Conservation (phyloP, 2,329 filamentous ascomycete genomes). For the Talaromyces amestolkiae region DNA sequence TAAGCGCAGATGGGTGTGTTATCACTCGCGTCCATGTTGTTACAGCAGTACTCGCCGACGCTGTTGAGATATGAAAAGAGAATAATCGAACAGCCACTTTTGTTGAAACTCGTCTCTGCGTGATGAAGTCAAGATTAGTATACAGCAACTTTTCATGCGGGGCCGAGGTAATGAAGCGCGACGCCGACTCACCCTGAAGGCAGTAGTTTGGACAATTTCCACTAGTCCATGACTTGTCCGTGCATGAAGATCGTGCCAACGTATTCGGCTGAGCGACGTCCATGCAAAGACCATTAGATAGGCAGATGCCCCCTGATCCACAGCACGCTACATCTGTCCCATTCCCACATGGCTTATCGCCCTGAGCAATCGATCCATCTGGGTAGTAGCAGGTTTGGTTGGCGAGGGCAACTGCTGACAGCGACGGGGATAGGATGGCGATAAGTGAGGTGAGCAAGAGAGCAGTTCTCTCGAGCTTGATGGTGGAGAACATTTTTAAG, state of each 20-base stretch:
- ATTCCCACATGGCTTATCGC: constrained; percentile 29
- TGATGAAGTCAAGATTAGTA: not conserved
- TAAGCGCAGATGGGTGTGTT: constrained; percentile 7
- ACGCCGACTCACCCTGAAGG: constrained; percentile 8
- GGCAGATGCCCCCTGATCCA: constrained; percentile 26
- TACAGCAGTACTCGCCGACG: constrained; percentile 17
- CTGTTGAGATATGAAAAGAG: constrained; percentile 12
- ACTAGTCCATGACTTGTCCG: constrained; percentile 28
- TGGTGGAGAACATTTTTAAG: not conserved
- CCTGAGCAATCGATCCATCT: constrained; percentile 21
- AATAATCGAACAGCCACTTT: constrained; percentile 14
- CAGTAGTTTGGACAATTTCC: constrained; percentile 20
- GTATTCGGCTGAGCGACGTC: constrained; percentile 24
- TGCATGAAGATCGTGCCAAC: constrained; percentile 31
- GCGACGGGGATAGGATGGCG: constrained; percentile 1
- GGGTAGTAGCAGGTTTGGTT: constrained; percentile 30
- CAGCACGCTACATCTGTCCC: constrained; percentile 29
- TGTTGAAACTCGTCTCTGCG: constrained; percentile 5
- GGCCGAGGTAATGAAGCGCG: not conserved
- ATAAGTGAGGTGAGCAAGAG: constrained; percentile 2
- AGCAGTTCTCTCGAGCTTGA: not conserved
- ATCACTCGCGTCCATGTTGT: constrained; percentile 8
- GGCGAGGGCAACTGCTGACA: not conserved
- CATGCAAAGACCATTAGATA: constrained; percentile 33
- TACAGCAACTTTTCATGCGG: not conserved